Evolutionary conservation across 805 yeast species (phyloP).

Genomic region (Kodamaea hsintzibuensis): DNA sequence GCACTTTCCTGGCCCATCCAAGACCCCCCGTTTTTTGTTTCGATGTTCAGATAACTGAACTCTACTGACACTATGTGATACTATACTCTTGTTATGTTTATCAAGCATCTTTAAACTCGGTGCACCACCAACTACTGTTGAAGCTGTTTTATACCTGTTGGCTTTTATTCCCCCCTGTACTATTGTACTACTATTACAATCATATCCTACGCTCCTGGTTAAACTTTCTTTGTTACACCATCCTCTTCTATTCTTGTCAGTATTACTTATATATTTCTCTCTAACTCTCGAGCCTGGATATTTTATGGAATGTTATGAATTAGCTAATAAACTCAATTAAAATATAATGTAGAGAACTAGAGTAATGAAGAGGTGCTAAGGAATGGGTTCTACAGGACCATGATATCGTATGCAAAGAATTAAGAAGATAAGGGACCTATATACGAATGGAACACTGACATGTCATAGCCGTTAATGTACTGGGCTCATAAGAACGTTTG

Average conservation of each 20-base stretch:
- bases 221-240: not conserved
- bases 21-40: constrained; percentile 1
- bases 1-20: not conserved
- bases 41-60: not conserved
- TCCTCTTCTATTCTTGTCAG: constrained; percentile 7
- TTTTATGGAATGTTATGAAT: not conserved
- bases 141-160: not conserved
- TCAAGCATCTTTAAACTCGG: not conserved
- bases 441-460: not conserved
- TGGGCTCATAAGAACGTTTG: not conserved
- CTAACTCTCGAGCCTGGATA: constrained; percentile 6
- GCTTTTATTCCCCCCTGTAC: constrained; percentile 1
- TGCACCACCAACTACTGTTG: not conserved
- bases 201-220: constrained; percentile 5
- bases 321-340: not conserved
- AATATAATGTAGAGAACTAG: not conserved
- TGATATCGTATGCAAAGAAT: too few relatives aligned
- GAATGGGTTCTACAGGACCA: too few relatives aligned
- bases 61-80: not conserved
- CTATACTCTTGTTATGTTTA: not conserved
- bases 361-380: not conserved
- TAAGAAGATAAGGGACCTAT: not conserved
- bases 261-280: constrained; percentile 4
- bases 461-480: not conserved
- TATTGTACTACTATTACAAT: not conserved